phyloP scores from a whole-genome alignment of 768 basidiomycete genomes.

The Galerina marginata region DNA sequence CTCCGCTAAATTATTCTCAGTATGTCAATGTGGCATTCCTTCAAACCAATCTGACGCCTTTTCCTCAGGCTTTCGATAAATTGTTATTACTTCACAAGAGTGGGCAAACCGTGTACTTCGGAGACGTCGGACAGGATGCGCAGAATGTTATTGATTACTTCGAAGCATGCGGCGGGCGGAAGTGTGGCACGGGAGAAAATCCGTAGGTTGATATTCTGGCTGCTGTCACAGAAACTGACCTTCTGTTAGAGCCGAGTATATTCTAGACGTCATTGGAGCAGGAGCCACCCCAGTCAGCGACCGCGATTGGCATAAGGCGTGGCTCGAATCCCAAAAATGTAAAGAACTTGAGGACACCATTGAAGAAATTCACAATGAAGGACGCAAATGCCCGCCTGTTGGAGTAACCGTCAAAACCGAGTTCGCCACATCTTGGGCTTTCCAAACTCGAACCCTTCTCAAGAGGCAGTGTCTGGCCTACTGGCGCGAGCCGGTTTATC shows the following conservation, averaged over 20 bases:
- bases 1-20: slow-evolving; percentile 82
- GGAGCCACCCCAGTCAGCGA: slow-evolving; percentile 61
- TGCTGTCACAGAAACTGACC: slow-evolving; percentile 1
- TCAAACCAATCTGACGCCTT: background rate
- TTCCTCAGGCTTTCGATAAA: slow-evolving; percentile 66
- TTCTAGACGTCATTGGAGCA: slow-evolving; percentile 76
- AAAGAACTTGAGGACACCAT: slow-evolving; percentile 42
- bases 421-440: slow-evolving; percentile 59
- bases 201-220: slow-evolving; percentile 50
- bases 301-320: slow-evolving; percentile 62
- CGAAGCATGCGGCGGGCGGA: slow-evolving; percentile 65
- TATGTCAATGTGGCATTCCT: slow-evolving; percentile 4
- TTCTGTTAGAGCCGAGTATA: slow-evolving; percentile 56
- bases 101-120: slow-evolving; percentile 78
- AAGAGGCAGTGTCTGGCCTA: slow-evolving; percentile 49
- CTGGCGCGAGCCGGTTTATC: slow-evolving; percentile 65
- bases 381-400: slow-evolving; percentile 46
- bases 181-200: slow-evolving; percentile 72
- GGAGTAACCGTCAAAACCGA: slow-evolving; percentile 41
- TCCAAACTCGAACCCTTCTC: slow-evolving; percentile 50
- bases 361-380: slow-evolving; percentile 55
- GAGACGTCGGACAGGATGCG: slow-evolving; percentile 69
- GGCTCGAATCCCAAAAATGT: slow-evolving; percentile 45
- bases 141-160: slow-evolving; percentile 79
- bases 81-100: slow-evolving; percentile 79